Base-by-base conservation (phyloP, 805 yeast species). In the Ogataea ganodermae region DNA sequence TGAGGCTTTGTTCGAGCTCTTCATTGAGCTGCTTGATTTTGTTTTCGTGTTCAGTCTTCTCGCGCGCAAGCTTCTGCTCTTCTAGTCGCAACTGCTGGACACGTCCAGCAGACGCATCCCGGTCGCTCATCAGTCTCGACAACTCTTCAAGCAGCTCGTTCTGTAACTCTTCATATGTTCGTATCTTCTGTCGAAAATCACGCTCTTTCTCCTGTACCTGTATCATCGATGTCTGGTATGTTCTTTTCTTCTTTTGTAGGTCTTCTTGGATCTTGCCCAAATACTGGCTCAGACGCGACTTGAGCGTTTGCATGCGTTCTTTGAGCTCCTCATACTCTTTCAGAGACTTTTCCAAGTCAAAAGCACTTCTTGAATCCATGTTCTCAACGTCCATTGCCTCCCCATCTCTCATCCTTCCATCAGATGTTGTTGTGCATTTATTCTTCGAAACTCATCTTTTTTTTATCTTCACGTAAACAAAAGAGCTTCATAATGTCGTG, bases 21-120 rank as follows among this genome's bases (percentile, higher is more conserved):
- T 45, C 40, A 21, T 63, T 59, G 9, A 69, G 49, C 17, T 57
- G 60, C 10, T 49, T 55, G 9, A 74, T 61, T 27, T 72, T 69
- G 4, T 47, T 42, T 22, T 49, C 49, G 33, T 58, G 55, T 14
- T 59, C 58, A 4, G 47, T 48, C 44, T 64, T 67, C 33, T 63
- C 64, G 12, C 58, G 54, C 13, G 58, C 39, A 27, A 74, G 54
- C 18, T 60, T 56, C 18, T 65, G 65, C 35, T 73, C 69, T 39
- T 74, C 73, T 6, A 59, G 44, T 21, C 59, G 54, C 45, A 76
- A 61, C 27, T 71, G 75, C 44, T 71, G 70, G 6, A 73, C 72
- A 49, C 72, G 70, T 3, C 58, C 36, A 17, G 72, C 67, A 30
- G 76, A 75, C 13, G 51, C 50, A 30, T 65, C 67, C 28, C 60